Evolutionary conservation across 2,329 filamentous ascomycete genomes (phyloP).

Genomic region (Shiraia sp.): DNA sequence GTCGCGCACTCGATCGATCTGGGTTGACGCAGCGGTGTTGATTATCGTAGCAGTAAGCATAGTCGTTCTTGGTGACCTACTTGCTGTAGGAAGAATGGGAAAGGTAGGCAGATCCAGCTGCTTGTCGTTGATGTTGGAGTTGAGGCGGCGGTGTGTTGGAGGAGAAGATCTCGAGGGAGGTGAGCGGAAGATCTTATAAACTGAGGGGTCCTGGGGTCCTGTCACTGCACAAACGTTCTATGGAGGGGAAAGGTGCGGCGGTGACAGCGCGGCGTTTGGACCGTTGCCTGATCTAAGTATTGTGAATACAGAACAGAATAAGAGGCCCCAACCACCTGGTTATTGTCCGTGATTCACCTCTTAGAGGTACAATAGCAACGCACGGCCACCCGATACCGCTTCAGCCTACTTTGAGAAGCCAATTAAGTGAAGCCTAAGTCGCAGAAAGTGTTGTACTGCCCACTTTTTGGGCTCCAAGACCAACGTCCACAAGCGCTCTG

Average conservation of each 20-base stretch:
- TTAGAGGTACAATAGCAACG: slow-evolving; percentile 7
- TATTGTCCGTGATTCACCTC: slow-evolving; percentile 16
- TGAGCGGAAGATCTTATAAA: slow-evolving; percentile 27
- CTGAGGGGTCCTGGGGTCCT: slow-evolving; percentile 5
- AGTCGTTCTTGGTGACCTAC: not conserved
- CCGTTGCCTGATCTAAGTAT: slow-evolving; percentile 14
- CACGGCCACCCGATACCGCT: slow-evolving; percentile 12
- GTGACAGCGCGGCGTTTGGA: slow-evolving; percentile 26
- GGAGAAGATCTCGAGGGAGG: slow-evolving; percentile 29
- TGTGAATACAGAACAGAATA: slow-evolving; percentile 8
- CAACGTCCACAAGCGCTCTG: slow-evolving; percentile 11
- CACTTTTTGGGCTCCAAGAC: slow-evolving; percentile 14
- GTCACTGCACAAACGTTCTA: no score
- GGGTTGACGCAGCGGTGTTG: not conserved
- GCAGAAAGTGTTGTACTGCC: slow-evolving; percentile 5
- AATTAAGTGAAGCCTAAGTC: slow-evolving; percentile 7
- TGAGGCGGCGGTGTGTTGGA: slow-evolving; percentile 5
- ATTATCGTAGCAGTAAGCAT: slow-evolving; percentile 12
- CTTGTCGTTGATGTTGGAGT: not conserved
- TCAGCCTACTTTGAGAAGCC: slow-evolving; percentile 7
- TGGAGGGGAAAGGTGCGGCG: slow-evolving; percentile 20
- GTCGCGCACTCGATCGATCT: slow-evolving; percentile 13
- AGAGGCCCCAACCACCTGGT: slow-evolving; percentile 4
- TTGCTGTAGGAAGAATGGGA: not conserved
- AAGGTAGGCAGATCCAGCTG: slow-evolving; percentile 1